Conservation (phyloP, 2,329 filamentous ascomycete genomes). For the Iodosphaeria phyllophila region DNA sequence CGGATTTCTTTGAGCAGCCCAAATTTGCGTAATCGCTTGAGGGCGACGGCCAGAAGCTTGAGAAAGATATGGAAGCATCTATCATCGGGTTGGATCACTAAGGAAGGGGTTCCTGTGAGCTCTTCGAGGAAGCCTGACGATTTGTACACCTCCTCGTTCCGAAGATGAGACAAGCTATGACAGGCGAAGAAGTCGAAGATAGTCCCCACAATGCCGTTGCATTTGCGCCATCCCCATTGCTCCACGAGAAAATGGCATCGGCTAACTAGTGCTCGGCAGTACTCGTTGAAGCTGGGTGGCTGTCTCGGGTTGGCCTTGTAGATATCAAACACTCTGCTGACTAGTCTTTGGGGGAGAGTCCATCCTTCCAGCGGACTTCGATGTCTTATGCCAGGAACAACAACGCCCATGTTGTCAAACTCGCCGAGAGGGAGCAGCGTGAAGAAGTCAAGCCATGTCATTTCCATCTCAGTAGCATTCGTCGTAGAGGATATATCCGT, state of each 20-base stretch:
- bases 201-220: conserved; percentile 34
- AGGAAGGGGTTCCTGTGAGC: conserved; percentile 24
- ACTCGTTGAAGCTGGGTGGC: conserved; percentile 43
- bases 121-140: conserved; percentile 43
- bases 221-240: conserved; percentile 47
- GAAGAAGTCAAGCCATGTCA: conserved; percentile 39
- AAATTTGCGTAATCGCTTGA: conserved; percentile 28
- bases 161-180: conserved; percentile 39
- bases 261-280: conserved; percentile 37
- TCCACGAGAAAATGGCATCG: conserved; percentile 44
- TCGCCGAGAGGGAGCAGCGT: conserved; percentile 40
- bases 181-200: conserved; percentile 52
- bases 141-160: conserved; percentile 42
- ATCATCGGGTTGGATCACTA: conserved; percentile 34
- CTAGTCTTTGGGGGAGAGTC: conserved; percentile 34
- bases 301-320: conserved; percentile 38
- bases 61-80: conserved; percentile 49
- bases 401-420: conserved; percentile 34
- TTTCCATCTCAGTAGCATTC: no score
- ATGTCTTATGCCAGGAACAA: conserved; percentile 21
- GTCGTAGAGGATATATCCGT: no score
- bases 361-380: conserved; percentile 33
- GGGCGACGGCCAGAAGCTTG: conserved; percentile 40
- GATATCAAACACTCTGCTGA: conserved; percentile 37
- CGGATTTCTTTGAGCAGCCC: conserved; percentile 35